Evolutionary conservation across 2,329 filamentous ascomycete genomes (phyloP), one percentile per base, ranked within the genome.

Genomic region (Talaromyces pinophilus): DNA sequence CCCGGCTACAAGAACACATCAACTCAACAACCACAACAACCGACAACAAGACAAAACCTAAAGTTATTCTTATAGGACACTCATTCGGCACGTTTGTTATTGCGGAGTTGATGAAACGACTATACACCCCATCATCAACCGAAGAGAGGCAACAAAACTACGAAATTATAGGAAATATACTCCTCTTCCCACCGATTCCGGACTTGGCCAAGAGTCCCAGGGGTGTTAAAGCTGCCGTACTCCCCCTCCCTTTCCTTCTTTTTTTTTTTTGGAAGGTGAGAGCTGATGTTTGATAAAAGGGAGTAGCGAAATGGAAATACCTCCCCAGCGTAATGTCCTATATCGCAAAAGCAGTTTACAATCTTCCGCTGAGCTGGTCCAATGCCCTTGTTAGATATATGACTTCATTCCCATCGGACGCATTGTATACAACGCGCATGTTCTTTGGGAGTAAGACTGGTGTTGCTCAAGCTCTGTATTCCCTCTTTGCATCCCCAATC

Each of bases 171-270:
- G 66, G 62, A 10, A 62, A 40, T 25, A 54, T 67, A 40, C 66
- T 50, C 5, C 57, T 67, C 38, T 67, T 67, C 52, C 66, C 66
- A 42, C 66, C 66, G 1, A 64, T 67, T 57, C 66, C 66, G 22
- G 66, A 67, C 28, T n/a, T 67, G 8, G 66, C 57, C 17, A 59
- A 33, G 35, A 64, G 62, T 62, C 66, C 62, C 13, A 46, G 57
- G 13, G 65, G 66, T 13, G 28, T 42, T 17, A 64, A 64, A 57
- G 38, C 63, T 28, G 59, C 62, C 13, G 66, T 67, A 64, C 17
- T n/a, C 40, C 28, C 33, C 42, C 50, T 52, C 10, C 28, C 30
- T 15, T 30, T 30, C 7, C 7, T 5, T 30, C 4, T 30, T 30
- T 30, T 30, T 6, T 30, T 30, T 30, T 30, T 6, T 30, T 30